Evolutionary conservation across 164 flowering plant genomes (phyloP).

Genomic region (Kalanchoe fedtschenkoi): DNA sequence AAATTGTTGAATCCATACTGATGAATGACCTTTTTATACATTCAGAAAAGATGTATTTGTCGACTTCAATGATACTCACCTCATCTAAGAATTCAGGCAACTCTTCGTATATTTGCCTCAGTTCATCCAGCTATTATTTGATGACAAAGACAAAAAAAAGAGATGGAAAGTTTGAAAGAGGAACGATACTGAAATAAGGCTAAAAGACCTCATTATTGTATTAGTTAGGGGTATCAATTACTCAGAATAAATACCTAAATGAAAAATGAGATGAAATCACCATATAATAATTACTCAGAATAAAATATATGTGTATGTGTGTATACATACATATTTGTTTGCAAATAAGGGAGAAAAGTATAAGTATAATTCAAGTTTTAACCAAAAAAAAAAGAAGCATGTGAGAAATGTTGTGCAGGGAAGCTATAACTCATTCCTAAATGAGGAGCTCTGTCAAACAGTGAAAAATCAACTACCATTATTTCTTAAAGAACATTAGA

Average conservation of each 20-base stretch:
- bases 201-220: background rate
- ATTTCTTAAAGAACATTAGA: no score
- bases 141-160: background rate
- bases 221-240: background rate
- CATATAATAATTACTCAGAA: no score
- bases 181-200: background rate
- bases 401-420: no score
- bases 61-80: slow-evolving; percentile 28
- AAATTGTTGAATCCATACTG: slow-evolving; percentile 1
- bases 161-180: background rate
- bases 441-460: no score
- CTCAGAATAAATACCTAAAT: background rate
- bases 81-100: slow-evolving; percentile 80
- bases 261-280: background rate
- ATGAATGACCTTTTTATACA: background rate
- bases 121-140: slow-evolving; percentile 68
- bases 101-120: slow-evolving; percentile 82
- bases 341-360: no score
- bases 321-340: no score
- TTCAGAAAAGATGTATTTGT: background rate
- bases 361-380: no score
- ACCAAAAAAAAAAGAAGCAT: no score
- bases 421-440: no score
- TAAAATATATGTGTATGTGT: no score
- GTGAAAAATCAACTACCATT: no score